These are phyloP conservation scores for Aphanomyces astaci DNA, from an alignment of 352 stramenopile species.

Conservation along the genomic window DNA sequence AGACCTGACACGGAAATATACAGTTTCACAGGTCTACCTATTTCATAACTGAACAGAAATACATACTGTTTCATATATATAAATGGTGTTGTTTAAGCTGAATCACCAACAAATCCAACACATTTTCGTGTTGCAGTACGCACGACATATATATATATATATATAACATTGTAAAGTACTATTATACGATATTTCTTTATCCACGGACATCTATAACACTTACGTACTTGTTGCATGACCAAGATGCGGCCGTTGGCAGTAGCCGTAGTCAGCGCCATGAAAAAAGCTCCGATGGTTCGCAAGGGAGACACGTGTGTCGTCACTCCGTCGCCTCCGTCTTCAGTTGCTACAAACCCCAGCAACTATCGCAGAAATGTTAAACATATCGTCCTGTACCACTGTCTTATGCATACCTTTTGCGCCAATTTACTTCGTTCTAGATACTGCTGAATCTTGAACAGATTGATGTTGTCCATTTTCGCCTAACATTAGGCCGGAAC, in stretches of 20 bases:
- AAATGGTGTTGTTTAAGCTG: too few relatives aligned
- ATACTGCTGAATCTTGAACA: constrained; percentile 86
- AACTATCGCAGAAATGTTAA: constrained; percentile 8
- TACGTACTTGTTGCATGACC: constrained; percentile 34
- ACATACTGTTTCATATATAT: too few relatives aligned
- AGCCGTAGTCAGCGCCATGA: constrained; percentile 68
- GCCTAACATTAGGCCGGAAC: too few relatives aligned
- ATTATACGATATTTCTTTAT: too few relatives aligned
- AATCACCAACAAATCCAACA: too few relatives aligned
- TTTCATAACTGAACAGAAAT: too few relatives aligned
- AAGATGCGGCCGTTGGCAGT: constrained; percentile 64
- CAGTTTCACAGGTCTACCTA: too few relatives aligned
- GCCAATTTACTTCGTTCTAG: constrained; percentile 63
- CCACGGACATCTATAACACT: too few relatives aligned
- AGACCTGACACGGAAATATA: too few relatives aligned
- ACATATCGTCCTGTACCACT: too few relatives aligned
- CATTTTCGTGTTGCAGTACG: too few relatives aligned
- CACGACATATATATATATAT: too few relatives aligned
- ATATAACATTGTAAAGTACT: background rate
- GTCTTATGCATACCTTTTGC: constrained; percentile 82
- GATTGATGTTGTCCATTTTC: constrained; percentile 71
- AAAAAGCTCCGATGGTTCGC: constrained; percentile 59
- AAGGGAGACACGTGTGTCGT: constrained; percentile 76
- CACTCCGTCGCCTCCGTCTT: constrained; percentile 39
- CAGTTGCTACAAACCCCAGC: constrained; percentile 23